These are phyloP conservation scores for Sporisorium sorghi DNA, from an alignment of 1,284 basidiomycete genomes.

Conservation along the genomic window DNA sequence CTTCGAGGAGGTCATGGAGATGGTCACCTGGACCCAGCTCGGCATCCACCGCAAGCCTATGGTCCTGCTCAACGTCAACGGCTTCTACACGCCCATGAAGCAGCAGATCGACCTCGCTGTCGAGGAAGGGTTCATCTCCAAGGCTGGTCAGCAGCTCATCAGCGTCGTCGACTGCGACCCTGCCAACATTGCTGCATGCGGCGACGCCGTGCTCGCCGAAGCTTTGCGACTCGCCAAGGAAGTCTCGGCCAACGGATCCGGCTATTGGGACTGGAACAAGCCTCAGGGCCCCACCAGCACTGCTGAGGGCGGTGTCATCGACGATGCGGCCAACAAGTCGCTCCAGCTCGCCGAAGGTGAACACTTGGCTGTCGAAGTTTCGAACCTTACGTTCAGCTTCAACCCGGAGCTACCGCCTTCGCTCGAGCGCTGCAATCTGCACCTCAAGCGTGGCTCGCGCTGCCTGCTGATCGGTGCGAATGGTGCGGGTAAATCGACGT, in stretches of 20 bases:
- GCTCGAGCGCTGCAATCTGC: slow-evolving; percentile 59
- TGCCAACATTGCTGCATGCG: slow-evolving; percentile 75
- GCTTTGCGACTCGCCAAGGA: slow-evolving; percentile 43
- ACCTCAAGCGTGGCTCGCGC: slow-evolving; percentile 58
- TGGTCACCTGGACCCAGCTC: slow-evolving; percentile 88
- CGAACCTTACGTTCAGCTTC: slow-evolving; percentile 63
- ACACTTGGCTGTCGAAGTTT: slow-evolving; percentile 59
- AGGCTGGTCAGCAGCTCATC: slow-evolving; percentile 45
- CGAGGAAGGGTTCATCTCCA: slow-evolving; percentile 76
- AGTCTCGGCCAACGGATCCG: slow-evolving; percentile 41
- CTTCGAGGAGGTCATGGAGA: slow-evolving; percentile 90
- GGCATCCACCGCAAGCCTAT: slow-evolving; percentile 90
- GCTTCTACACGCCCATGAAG: slow-evolving; percentile 83
- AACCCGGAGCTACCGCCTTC: slow-evolving; percentile 50
- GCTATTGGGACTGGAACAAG: slow-evolving; percentile 65
- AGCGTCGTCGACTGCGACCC: slow-evolving; percentile 75
- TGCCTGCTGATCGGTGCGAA: slow-evolving; percentile 68
- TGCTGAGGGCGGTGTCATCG: slow-evolving; percentile 30
- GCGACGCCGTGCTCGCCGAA: slow-evolving; percentile 57
- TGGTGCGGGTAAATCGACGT: slow-evolving; percentile 91
- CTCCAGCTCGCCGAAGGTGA: slow-evolving; percentile 33
- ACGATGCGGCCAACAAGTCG: slow-evolving; percentile 36
- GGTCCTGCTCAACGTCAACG: slow-evolving; percentile 82
- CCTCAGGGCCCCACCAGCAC: slow-evolving; percentile 37
- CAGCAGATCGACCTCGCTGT: slow-evolving; percentile 78